phyloP scores from a whole-genome alignment of 2,329 filamentous ascomycete genomes.

The Didymella arachidicola region DNA sequence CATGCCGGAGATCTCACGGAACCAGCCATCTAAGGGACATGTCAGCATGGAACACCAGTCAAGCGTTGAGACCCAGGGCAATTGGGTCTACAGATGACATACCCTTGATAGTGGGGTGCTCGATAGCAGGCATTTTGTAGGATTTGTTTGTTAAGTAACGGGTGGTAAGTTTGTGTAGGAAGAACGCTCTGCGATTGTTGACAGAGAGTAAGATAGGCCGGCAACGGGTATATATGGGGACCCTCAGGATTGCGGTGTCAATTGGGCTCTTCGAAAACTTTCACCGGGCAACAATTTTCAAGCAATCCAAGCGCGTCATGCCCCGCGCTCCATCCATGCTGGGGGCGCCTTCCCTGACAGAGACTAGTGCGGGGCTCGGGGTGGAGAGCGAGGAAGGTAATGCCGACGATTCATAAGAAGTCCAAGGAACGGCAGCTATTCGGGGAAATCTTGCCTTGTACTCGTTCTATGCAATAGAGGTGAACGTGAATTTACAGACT shows the following conservation, averaged over 20 bases:
- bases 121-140: slow-evolving; percentile 69
- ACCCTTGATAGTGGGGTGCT: slow-evolving; percentile 81
- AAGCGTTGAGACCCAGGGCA: background rate
- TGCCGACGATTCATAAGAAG: slow-evolving; percentile 20
- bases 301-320: slow-evolving; percentile 33
- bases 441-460: slow-evolving; percentile 1
- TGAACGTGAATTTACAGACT: background rate
- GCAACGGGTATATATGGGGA: slow-evolving; percentile 32
- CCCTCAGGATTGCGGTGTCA: slow-evolving; percentile 34
- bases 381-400: slow-evolving; percentile 14
- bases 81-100: slow-evolving; percentile 26
- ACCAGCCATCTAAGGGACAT: slow-evolving; percentile 88
- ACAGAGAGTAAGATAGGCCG: slow-evolving; percentile 22
- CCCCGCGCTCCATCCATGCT: slow-evolving; percentile 18
- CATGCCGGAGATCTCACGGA: slow-evolving; percentile 98
- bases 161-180: slow-evolving; percentile 2
- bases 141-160: slow-evolving; percentile 14
- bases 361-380: slow-evolving; percentile 8
- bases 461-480: background rate
- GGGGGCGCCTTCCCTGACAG: background rate
- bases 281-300: slow-evolving; percentile 33
- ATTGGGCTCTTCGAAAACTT: slow-evolving; percentile 31
- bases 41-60: slow-evolving; percentile 13
- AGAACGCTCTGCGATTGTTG: slow-evolving; percentile 13
- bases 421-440: slow-evolving; percentile 10